A percentile compares a stretch with the other conserved stretches of the same genome.
phyloP scores from a whole-genome alignment of 106 monocot genomes.

The Dactylorhiza incarnata region DNA sequence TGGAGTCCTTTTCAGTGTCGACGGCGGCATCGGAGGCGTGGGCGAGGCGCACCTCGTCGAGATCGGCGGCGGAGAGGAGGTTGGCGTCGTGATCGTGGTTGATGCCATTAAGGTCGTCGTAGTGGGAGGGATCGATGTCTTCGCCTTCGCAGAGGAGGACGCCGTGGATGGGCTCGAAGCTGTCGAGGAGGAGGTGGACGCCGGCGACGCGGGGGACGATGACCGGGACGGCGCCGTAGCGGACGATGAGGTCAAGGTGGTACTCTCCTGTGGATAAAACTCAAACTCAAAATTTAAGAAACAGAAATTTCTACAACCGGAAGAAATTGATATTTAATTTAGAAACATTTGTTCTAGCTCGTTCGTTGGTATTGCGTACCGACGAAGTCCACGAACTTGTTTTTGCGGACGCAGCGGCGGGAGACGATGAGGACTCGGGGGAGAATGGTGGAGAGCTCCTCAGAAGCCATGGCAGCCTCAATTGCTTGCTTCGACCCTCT shows the following conservation, averaged over 20 bases:
- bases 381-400: constrained; percentile 98
- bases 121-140: constrained; percentile 81
- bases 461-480: constrained; percentile 14
- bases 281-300: not conserved
- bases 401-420: constrained; percentile 81
- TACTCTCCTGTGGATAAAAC: constrained; percentile 54
- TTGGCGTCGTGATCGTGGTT: constrained; percentile 21
- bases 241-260: constrained; percentile 83
- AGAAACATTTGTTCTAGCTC: too few species aligned
- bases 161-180: constrained; percentile 94
- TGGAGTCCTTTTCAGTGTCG: constrained; percentile 82
- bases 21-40: constrained; percentile 73
- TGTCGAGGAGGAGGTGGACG: constrained; percentile 73
- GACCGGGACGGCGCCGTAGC: constrained; percentile 81
- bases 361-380: constrained; percentile 22
- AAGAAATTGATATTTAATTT: too few species aligned
- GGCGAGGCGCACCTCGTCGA: constrained; percentile 52
- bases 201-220: constrained; percentile 88
- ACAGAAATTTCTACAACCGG: not conserved
- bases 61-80: constrained; percentile 45
- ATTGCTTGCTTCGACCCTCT: not conserved
- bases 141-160: constrained; percentile 97
- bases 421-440: constrained; percentile 94
- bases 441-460: constrained; percentile 54
- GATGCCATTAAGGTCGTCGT: too few species aligned